Percentiles rank a stretch among this genome's conserved stretches.
Evolutionary conservation across 2,329 filamentous ascomycete species (phyloP).

Genomic region (Alternaria brassicicola): DNA sequence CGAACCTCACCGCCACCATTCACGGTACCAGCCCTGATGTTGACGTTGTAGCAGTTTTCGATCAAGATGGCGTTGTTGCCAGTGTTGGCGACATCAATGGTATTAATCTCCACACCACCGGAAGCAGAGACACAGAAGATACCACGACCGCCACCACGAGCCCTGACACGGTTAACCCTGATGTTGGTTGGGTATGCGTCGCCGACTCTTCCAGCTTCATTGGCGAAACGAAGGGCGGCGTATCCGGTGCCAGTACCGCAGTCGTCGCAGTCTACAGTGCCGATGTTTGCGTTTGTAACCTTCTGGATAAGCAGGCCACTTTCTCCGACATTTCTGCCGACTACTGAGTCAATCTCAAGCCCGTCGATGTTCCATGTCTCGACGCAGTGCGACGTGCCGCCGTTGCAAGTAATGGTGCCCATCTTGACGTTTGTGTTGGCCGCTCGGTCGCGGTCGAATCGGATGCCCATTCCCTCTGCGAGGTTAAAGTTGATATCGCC

Average conservation of each 20-base stretch:
- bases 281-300: constrained; percentile 59
- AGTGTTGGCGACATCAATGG: constrained; percentile 59
- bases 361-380: constrained; percentile 67
- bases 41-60: constrained; percentile 65
- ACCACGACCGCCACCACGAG: constrained; percentile 63
- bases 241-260: constrained; percentile 61
- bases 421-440: constrained; percentile 62
- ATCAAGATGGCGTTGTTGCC: constrained; percentile 64
- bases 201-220: constrained; percentile 60
- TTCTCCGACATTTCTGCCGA: constrained; percentile 62
- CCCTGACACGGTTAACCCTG: constrained; percentile 60
- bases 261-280: constrained; percentile 63
- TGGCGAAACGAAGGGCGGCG: constrained; percentile 63
- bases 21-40: constrained; percentile 59
- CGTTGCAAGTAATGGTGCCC: constrained; percentile 59
- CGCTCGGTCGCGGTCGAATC: constrained; percentile 62
- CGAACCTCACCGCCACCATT: constrained; percentile 63
- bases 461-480: constrained; percentile 61
- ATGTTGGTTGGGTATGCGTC: constrained; percentile 61
- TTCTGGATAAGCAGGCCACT: constrained; percentile 63
- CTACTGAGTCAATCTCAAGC: constrained; percentile 58
- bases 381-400: constrained; percentile 62
- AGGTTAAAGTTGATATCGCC: constrained; percentile 63
- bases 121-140: constrained; percentile 64
- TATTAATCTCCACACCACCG: constrained; percentile 59